Base-by-base conservation (phyloP, 257 asterid species). In the Hygrophila difformis region DNA sequence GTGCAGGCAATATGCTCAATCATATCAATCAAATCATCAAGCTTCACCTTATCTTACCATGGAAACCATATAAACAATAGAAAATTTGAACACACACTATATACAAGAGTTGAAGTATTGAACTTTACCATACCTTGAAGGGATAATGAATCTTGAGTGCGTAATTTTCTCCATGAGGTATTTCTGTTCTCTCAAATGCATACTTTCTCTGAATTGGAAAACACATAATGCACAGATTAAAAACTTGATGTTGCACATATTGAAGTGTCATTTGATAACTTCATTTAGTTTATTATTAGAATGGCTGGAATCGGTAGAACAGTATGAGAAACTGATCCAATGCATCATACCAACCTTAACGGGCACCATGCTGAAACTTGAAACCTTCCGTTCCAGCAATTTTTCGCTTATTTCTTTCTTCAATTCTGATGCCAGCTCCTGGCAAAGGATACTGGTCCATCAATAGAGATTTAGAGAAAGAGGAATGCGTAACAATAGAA, bases 181-280 rank as follows among this genome's bases (percentile, higher is more conserved):
- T 39, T 58, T 86, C 96, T 64, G 78, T 60, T 51, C 94, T 70
- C 69, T 91, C 99, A 67, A 91, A 91, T 44, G 99, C 99, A 74
- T 80, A 91, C 63, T 73, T 80, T 62, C 99, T 74, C 99, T 91
- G 66, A 34, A 60, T 44, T 4, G 10, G 10, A 33, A 3, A 26
- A 26, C 4, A 26, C 8, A n/a, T n/a, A n/a, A n/a, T 26, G 10
- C 10, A 33, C 37, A 6, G 37, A 38, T 40, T 13, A 18, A 18
- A 49, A n/a, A n/a, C n/a, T n/a, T n/a, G n/a, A n/a, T n/a, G n/a
- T n/a, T n/a, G n/a, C n/a, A n/a, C n/a, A n/a, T n/a, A n/a, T n/a
- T n/a, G n/a, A n/a, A n/a, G n/a, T n/a, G n/a, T n/a, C n/a, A n/a
- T n/a, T n/a, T n/a, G n/a, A n/a, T n/a, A n/a, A n/a, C n/a, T n/a